These are phyloP conservation scores for Aspergillus candidus DNA, from an alignment of 2,329 filamentous ascomycete species.

Conservation along the genomic window DNA sequence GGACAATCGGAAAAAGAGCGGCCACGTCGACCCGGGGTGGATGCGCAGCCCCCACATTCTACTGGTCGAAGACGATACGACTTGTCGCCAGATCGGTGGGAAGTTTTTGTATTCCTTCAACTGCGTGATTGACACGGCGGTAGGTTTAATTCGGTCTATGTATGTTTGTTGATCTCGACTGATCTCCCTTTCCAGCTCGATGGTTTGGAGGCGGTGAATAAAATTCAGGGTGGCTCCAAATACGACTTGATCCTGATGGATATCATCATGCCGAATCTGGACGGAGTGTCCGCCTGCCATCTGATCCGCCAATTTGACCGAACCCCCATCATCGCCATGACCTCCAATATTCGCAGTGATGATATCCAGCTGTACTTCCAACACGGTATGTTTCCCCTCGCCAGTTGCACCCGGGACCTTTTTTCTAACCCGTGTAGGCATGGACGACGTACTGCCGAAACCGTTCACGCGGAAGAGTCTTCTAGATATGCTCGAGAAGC, in stretches of 20 bases:
- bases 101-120: constrained; percentile 62
- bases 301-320: constrained; percentile 83
- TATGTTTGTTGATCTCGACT: too few species aligned
- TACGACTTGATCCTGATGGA: constrained; percentile 77
- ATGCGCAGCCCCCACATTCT: constrained; percentile 68
- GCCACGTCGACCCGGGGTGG: constrained; percentile 59
- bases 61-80: constrained; percentile 76
- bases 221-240: constrained; percentile 62
- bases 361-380: constrained; percentile 97
- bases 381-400: constrained; percentile 60
- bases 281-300: constrained; percentile 90
- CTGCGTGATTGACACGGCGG: constrained; percentile 58
- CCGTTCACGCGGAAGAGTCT: constrained; percentile 89
- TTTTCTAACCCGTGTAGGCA: constrained; percentile 52
- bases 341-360: constrained; percentile 92
- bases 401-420: background rate
- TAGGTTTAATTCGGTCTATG: too few species aligned
- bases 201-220: constrained; percentile 84
- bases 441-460: constrained; percentile 96
- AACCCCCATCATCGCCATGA: constrained; percentile 94
- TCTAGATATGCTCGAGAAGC: constrained; percentile 78
- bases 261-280: constrained; percentile 94
- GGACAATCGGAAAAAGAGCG: constrained; percentile 56
- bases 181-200: constrained; percentile 54
- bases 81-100: constrained; percentile 59